Evolutionary conservation across 2,329 filamentous ascomycete species (phyloP), one percentile per base, ranked within the genome.

Genomic region (Pseudocercospora vitis): DNA sequence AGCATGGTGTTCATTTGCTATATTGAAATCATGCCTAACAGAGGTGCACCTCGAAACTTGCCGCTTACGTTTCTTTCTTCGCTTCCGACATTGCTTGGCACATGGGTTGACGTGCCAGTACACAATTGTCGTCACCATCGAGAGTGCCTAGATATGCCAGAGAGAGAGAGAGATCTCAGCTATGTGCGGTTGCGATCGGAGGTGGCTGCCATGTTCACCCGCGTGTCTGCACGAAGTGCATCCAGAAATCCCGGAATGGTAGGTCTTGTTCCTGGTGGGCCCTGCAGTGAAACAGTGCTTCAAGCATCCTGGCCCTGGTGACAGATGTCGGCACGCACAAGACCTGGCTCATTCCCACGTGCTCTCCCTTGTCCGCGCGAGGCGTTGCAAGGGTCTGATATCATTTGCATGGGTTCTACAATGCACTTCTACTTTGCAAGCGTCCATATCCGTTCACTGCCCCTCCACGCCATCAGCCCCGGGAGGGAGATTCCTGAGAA

Each of bases 1-100:
- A 28, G 42, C 42, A 45, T 44, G 49, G 48, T 56, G 29, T 50
- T 51, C 35, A 44, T 37, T 47, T 42, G 42, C 29, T 35, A 37
- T 56, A 40, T 52, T 48, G 35, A 45, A 50, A 42, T 35, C 29
- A 50, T 21, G 46, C 1, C 26, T 29, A 29, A 21, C n/a, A 18
- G 35, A 16, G 9, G n/a, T 18, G 35, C 35, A 40, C 4, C 35
- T 21, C 19, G 14, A 16, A 12, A 18, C 14, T 8, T 40, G 35
- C 35, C 35, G 19, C 35, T n/a, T 11, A 40, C 16, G 35, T n/a
- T n/a, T 40, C 35, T 40, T 4, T 40, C 5, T 40, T 40, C 35
- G 35, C 35, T 40, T 40, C 35, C 4, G 14, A 9, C n/a, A 16
- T n/a, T 40, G 6, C 35, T 18, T 7, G 35, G 5, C 35, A 16